Conservation (phyloP, 2,329 filamentous ascomycete species). For the Zelopaecilomyces penicillatus region DNA sequence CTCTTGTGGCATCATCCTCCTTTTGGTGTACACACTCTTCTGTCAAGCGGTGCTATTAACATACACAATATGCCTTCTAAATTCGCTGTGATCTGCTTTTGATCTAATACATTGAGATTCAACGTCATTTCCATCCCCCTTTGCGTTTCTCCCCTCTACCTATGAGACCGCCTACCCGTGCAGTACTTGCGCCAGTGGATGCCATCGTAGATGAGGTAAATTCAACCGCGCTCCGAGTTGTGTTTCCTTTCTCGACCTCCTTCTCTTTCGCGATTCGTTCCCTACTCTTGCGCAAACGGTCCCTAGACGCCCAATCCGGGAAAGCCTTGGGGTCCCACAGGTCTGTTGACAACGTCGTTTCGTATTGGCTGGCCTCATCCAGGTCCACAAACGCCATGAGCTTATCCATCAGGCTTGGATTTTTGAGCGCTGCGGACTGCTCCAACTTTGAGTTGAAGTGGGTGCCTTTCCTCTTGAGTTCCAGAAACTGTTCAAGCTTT, state of each 20-base stretch:
- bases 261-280: slow-evolving; percentile 36
- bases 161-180: slow-evolving; percentile 12
- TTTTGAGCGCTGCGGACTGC: slow-evolving; percentile 57
- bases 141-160: slow-evolving; percentile 25
- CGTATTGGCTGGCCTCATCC: slow-evolving; percentile 50
- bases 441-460: slow-evolving; percentile 74
- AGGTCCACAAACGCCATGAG: slow-evolving; percentile 58
- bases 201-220: slow-evolving; percentile 36
- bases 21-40: too few species aligned
- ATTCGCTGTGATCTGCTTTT: too few species aligned
- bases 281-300: slow-evolving; percentile 41
- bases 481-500: slow-evolving; percentile 67
- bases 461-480: slow-evolving; percentile 65
- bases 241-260: slow-evolving; percentile 34
- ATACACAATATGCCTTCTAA: too few species aligned
- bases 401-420: slow-evolving; percentile 65
- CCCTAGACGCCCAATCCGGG: slow-evolving; percentile 45
- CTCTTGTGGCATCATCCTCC: too few species aligned
- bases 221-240: slow-evolving; percentile 35
- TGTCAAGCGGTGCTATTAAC: too few species aligned
- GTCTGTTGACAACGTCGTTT: slow-evolving; percentile 47
- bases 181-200: slow-evolving; percentile 13
- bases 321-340: slow-evolving; percentile 52
- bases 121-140: slow-evolving; percentile 22
- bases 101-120: too few species aligned